Conservation (phyloP, 139 green algal genomes). For the Gonium pectorale region DNA sequence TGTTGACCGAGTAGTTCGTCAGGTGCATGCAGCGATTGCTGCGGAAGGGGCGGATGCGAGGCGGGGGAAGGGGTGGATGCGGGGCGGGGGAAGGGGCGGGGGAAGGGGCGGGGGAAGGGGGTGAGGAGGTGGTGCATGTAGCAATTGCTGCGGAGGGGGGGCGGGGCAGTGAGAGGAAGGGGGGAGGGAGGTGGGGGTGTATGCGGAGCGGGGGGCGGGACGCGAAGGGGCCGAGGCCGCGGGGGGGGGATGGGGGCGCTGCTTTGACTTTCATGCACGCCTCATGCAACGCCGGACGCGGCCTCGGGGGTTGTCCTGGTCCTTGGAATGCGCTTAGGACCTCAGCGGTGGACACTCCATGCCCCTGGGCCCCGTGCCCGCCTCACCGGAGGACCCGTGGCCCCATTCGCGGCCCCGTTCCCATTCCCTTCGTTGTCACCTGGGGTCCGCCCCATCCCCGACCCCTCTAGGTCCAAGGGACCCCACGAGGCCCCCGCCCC, state of each 20-base stretch:
- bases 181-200: neutral
- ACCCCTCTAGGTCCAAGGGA: too few relatives aligned
- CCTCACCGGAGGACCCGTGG: too few relatives aligned
- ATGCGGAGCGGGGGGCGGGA: neutral
- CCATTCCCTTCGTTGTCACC: too few relatives aligned
- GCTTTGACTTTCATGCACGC: neutral
- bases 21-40: conserved; percentile 75
- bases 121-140: conserved; percentile 68
- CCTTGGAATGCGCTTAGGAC: too few relatives aligned
- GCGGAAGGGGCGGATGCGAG: neutral
- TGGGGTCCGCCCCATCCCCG: too few relatives aligned
- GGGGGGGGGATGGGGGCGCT: neutral
- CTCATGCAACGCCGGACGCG: too few relatives aligned
- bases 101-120: neutral
- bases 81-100: neutral
- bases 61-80: neutral
- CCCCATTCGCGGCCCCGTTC: too few relatives aligned
- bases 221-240: neutral
- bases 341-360: too few relatives aligned
- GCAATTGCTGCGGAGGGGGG: conserved; percentile 48
- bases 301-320: too few relatives aligned
- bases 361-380: too few relatives aligned
- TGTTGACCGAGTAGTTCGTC: conserved; percentile 86
- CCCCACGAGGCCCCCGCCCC: too few relatives aligned
- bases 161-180: neutral